A percentile compares a stretch with the other conserved stretches of the same genome.
These are phyloP conservation scores for Parathielavia appendiculata DNA, from an alignment of 495 filamentous ascomycete genomes.

Conservation along the genomic window DNA sequence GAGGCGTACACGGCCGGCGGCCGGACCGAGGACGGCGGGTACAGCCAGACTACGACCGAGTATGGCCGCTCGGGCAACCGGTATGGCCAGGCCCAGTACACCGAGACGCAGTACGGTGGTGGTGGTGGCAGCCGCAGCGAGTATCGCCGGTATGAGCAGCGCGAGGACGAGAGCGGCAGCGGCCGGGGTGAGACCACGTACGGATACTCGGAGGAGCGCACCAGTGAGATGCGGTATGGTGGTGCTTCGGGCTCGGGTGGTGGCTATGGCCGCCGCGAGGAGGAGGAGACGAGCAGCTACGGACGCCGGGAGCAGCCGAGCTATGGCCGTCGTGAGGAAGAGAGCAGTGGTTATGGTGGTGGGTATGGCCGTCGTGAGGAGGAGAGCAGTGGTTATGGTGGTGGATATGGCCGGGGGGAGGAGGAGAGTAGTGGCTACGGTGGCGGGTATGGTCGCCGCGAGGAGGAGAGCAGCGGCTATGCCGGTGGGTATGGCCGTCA, in stretches of 20 bases:
- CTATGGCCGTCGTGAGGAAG: conserved; percentile 25
- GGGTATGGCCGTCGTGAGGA: conserved; percentile 10
- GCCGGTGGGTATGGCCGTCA: not conserved
- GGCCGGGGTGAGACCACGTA: conserved; percentile 29
- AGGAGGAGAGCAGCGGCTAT: conserved; percentile 13
- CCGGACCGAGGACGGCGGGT: conserved; percentile 38
- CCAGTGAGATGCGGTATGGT: conserved; percentile 27
- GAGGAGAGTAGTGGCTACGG: conserved; percentile 3
- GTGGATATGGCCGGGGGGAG: conserved; percentile 6
- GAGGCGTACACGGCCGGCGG: conserved; percentile 38
- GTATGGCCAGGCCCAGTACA: conserved; percentile 47
- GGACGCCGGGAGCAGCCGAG: not conserved
- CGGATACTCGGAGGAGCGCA: conserved; percentile 34
- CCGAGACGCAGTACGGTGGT: conserved; percentile 37
- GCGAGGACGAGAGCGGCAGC: conserved; percentile 17
- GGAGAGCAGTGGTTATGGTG: conserved; percentile 4
- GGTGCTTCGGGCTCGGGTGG: conserved; percentile 10
- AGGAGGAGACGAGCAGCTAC: conserved; percentile 15
- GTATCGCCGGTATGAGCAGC: conserved; percentile 42
- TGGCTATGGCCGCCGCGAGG: conserved; percentile 28
- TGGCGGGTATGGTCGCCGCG: conserved; percentile 11
- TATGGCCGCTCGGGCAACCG: conserved; percentile 41
- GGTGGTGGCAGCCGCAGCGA: conserved; percentile 42
- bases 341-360: conserved; percentile 9
- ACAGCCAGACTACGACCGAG: conserved; percentile 40